Evolutionary conservation across 176 grass and related monocot species (phyloP), one percentile per base, ranked within the genome.

Genomic region (Pharus latifolius): DNA sequence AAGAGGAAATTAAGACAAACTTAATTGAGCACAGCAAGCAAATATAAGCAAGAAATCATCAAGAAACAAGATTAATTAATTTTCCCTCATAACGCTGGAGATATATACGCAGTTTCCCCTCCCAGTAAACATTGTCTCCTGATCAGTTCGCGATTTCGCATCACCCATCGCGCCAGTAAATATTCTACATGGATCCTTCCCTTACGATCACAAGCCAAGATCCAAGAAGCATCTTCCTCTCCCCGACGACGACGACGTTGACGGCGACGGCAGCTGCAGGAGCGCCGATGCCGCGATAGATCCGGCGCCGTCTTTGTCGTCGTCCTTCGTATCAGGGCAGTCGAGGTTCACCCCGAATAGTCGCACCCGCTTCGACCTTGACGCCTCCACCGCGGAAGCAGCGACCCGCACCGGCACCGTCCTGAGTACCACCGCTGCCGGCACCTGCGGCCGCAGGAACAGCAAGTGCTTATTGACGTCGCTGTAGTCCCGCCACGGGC

Each of bases 331-430:
- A 32, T 33, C 49, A 4, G 84, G 72, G 63, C 56, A 74, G 47
- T 88, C 82, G 15, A 99, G 76, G 77, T 99, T 88, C 35, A 99
- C 95, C 12, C 95, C 95, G 53, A 99, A 99, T 23, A 99, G 82
- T 53, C 87, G 83, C 17, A 99, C 71, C 14, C 87, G 71, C 63
- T 99, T 99, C 7, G 58, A 33, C 55, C 68, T 64, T 42, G 70
- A 32, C 15, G 66, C 34, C 30, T 61, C 64, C 56, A 76, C 73
- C 13, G 34, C 56, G 11, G 78, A 60, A 0, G 67, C 38, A 2
- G 69, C 43, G 34, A 70, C 72, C 53, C 34, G 26, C 83, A 76
- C 69, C 10, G 86, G 86, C 74, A 92, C 60, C 17, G 94, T 80
- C 17, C 84, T 74, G 29, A 97, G 70, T 23, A 92, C 84, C 62